phyloP scores from a whole-genome alignment of 148 eudicot species.

The Rhododendron williamsianum region DNA sequence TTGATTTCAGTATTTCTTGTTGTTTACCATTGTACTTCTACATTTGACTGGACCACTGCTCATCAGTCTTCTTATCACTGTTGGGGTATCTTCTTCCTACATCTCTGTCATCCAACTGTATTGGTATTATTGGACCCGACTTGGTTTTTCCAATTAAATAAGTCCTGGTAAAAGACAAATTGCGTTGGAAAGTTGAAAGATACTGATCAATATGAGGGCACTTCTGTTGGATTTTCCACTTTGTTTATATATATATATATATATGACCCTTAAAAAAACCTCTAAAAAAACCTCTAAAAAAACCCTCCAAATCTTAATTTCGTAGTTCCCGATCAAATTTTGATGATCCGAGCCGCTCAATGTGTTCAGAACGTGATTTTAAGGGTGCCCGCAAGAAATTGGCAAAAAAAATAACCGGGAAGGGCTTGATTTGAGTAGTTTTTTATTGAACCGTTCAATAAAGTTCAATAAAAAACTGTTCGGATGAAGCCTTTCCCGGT shows the following conservation, averaged over 20 bases:
- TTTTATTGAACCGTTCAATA: too few relatives aligned
- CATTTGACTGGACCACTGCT: slow-evolving; percentile 17
- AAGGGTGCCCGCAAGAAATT: too few relatives aligned
- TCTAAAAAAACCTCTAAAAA: too few relatives aligned
- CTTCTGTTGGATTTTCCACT: not conserved
- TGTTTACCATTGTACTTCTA: not conserved
- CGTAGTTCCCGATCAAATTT: too few relatives aligned
- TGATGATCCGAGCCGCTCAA: too few relatives aligned
- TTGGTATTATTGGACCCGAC: slow-evolving; percentile 4
- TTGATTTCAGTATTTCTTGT: slow-evolving; percentile 2
- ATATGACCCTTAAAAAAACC: too few relatives aligned
- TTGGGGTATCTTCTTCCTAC: slow-evolving; percentile 2
- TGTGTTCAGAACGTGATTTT: too few relatives aligned
- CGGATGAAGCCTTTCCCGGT: too few relatives aligned
- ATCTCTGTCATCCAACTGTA: slow-evolving; percentile 23
- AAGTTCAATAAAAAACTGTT: too few relatives aligned
- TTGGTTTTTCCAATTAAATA: slow-evolving; percentile 5
- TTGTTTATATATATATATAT: not conserved
- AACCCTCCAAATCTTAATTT: too few relatives aligned
- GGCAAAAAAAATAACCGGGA: too few relatives aligned
- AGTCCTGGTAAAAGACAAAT: not conserved
- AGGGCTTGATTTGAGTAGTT: too few relatives aligned
- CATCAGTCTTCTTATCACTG: not conserved
- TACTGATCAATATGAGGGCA: not conserved
- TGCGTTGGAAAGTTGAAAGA: slow-evolving; percentile 10